These are phyloP conservation scores for Geotrichum cucujoidarum DNA, from an alignment of 1,139 yeast genomes.

Conservation along the genomic window DNA sequence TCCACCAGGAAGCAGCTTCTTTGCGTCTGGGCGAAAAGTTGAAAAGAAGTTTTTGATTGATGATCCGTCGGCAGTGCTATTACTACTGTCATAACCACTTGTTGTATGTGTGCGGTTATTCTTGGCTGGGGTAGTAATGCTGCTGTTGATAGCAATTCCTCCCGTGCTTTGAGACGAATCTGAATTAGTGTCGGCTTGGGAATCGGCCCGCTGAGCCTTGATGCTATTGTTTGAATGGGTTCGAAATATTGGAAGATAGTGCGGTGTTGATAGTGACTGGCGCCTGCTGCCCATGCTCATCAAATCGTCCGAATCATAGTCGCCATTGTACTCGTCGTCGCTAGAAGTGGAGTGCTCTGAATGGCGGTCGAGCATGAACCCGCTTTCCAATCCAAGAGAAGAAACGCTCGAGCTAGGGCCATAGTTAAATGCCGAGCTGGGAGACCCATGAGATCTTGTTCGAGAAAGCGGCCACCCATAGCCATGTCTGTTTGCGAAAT, in stretches of 20 bases:
- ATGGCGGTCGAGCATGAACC: slow-evolving; percentile 15
- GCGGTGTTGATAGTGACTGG: slow-evolving; percentile 17
- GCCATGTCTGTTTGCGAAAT: neutral
- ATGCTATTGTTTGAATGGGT: slow-evolving; percentile 3
- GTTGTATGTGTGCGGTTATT: slow-evolving; percentile 1
- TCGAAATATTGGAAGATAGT: slow-evolving; percentile 2
- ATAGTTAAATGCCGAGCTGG: slow-evolving; percentile 14
- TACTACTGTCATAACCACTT: neutral
- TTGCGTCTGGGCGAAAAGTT: slow-evolving; percentile 6
- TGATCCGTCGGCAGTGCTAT: slow-evolving; percentile 2
- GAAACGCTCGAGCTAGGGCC: slow-evolving; percentile 30
- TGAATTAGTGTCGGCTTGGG: neutral
- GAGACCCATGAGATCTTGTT: slow-evolving; percentile 12
- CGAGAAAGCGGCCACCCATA: slow-evolving; percentile 6
- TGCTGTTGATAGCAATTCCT: neutral
- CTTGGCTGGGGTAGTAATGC: neutral
- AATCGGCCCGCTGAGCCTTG: neutral
- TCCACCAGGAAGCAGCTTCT: slow-evolving; percentile 1
- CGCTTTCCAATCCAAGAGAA: slow-evolving; percentile 27
- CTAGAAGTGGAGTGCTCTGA: slow-evolving; percentile 22
- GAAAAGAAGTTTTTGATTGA: slow-evolving; percentile 3
- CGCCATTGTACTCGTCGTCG: slow-evolving; percentile 23
- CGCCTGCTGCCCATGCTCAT: slow-evolving; percentile 28
- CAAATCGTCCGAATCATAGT: slow-evolving; percentile 30
- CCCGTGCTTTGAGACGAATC: slow-evolving; percentile 1